phyloP scores from a whole-genome alignment of 176 grass and related monocot genomes.

The Bromus sterilis region DNA sequence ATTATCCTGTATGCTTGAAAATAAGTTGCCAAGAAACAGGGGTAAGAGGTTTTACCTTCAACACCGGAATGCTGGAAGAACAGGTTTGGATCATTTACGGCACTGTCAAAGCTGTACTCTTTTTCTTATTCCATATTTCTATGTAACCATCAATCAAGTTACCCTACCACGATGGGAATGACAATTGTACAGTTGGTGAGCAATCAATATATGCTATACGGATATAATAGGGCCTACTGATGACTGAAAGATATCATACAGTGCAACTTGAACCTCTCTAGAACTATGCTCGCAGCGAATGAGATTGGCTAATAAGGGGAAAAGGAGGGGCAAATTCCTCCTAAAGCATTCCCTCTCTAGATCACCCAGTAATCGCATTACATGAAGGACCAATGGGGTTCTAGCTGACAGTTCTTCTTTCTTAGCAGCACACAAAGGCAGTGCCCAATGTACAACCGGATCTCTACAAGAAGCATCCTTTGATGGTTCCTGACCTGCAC shows the following conservation, averaged over 20 bases:
- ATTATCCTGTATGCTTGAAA: background rate
- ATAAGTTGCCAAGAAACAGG: background rate
- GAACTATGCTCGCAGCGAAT: constrained; percentile 84
- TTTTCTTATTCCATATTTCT: constrained; percentile 16
- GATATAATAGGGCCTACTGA: constrained; percentile 74
- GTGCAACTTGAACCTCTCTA: constrained; percentile 61
- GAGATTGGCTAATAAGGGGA: constrained; percentile 76
- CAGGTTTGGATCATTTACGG: constrained; percentile 27
- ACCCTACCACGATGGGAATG: background rate
- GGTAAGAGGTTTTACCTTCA: constrained; percentile 32
- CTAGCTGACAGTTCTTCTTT: constrained; percentile 79
- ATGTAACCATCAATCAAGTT: constrained; percentile 28
- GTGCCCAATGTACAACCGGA: constrained; percentile 31
- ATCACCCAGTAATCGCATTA: constrained; percentile 57
- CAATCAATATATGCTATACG: constrained; percentile 28
- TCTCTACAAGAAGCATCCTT: constrained; percentile 18
- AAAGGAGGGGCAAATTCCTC: constrained; percentile 65
- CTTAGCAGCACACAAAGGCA: constrained; percentile 56
- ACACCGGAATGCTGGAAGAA: constrained; percentile 4
- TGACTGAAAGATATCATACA: constrained; percentile 78
- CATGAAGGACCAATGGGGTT: constrained; percentile 63
- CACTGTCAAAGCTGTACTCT: constrained; percentile 29
- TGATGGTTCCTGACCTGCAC: constrained; percentile 44
- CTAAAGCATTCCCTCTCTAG: constrained; percentile 65
- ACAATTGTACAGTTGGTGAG: constrained; percentile 34